Evolutionary conservation across 2,329 filamentous ascomycete species (phyloP).

Genomic region (Penicillium nordicum): DNA sequence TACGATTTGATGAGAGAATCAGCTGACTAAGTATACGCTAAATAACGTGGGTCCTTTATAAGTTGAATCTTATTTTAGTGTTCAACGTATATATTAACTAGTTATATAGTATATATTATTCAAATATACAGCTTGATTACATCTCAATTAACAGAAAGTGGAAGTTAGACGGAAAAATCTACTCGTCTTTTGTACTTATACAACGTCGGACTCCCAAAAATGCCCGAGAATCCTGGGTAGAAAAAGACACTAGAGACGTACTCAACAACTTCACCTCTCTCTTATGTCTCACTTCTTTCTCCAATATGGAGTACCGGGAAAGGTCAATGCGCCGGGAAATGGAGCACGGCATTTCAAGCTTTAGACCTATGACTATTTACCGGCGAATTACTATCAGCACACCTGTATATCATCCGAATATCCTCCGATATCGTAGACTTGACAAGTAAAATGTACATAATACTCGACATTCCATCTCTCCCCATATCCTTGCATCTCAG

Average conservation of each 20-base stretch:
- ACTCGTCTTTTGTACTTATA: not conserved
- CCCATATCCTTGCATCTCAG: not conserved
- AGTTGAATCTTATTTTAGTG: not conserved
- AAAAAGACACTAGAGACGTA: not conserved
- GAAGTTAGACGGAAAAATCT: not conserved
- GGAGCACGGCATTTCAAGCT: not conserved
- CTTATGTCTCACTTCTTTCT: not conserved
- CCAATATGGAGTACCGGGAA: not conserved
- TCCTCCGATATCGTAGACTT: not conserved
- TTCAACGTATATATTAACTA: not conserved
- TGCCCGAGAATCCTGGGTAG: not conserved
- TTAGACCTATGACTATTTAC: not conserved
- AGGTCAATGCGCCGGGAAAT: not conserved
- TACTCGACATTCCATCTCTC: not conserved
- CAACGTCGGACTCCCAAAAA: not conserved
- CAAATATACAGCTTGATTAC: not conserved
- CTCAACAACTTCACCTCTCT: not conserved
- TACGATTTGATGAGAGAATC: conserved; percentile 14
- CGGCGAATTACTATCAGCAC: not conserved
- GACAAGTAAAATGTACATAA: not conserved
- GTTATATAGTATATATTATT: not conserved
- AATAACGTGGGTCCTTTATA: not conserved
- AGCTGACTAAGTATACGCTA: conserved; percentile 6
- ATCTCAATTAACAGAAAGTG: not conserved
- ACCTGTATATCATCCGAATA: not conserved